Base-by-base conservation (phyloP, 352 stramenopile species). In the Hyaloperonospora arabidopsidis region DNA sequence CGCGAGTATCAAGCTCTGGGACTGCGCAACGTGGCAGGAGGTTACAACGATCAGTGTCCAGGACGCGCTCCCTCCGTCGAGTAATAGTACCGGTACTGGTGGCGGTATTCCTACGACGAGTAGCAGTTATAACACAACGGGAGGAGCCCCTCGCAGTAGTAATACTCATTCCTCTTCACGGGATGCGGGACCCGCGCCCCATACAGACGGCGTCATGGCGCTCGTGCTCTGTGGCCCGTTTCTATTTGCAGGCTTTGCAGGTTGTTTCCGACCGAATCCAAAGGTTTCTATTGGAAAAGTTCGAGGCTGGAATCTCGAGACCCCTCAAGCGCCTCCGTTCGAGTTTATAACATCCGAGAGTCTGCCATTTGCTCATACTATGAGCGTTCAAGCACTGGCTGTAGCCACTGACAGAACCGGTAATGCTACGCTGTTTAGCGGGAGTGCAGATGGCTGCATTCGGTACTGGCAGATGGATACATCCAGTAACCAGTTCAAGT, bases 381-480 rank as follows among this genome's bases (percentile, higher is more conserved):
- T 79, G 65, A 79, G 84, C 48, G 79, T 91, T 23, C 65, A 84
- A 56, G 79, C 83, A 54, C 59, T 93, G 23, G 67, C 80, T 8
- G 69, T 88, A 15, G 76, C 83, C 12, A 93, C 73, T n/a, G 77
- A 91, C 50, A 55, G 68, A 35, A 65, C 64, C 8, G 79, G 78
- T 38, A 81, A 76, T 38, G 72, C 80, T 17, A 89, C 79, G 55
- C 68, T 93, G 28, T 88, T 91, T 47, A 89, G 76, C 46, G 83
- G 83, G 41, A 81, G 78, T 40, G 68, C 74, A 2, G 83, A 93
- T 32, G 84, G 84, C 34, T 70, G 70, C 21, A 87, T 93, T 41
- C 75, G 79, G 39, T 90, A 89, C 59, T 93, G 84, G 84, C 79
- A 88, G 43, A 65, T 90, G 35, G 84, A 93, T 51, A 65, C 75